These are phyloP conservation scores for Aspergillus proliferans DNA, from an alignment of 2,329 filamentous ascomycete genomes.

Conservation along the genomic window DNA sequence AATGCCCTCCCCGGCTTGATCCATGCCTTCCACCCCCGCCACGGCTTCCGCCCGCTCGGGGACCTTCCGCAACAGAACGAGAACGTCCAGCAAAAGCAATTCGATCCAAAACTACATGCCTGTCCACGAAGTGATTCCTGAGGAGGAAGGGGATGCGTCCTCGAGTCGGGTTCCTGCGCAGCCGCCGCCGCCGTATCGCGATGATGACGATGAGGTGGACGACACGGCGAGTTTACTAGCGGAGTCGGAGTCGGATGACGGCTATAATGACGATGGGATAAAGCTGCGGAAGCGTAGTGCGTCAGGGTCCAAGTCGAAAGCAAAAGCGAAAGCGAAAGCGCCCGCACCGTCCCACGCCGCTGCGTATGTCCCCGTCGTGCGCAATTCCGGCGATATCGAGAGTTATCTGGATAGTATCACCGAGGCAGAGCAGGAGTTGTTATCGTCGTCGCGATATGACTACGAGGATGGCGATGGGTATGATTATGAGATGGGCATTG, in stretches of 20 bases:
- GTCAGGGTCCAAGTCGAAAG: constrained; percentile 6
- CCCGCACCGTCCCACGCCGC: not conserved
- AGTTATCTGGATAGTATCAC: constrained; percentile 17
- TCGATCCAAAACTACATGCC: constrained; percentile 6
- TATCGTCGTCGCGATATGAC: constrained; percentile 14
- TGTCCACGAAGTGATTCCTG: constrained; percentile 13
- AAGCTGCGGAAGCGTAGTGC: not conserved
- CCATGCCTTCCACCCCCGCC: not conserved
- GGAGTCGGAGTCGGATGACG: not conserved
- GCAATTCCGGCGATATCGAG: constrained; percentile 17
- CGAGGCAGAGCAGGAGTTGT: constrained; percentile 18
- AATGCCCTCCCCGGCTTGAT: not conserved
- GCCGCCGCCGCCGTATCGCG: constrained; percentile 1
- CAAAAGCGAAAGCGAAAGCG: constrained; percentile 8
- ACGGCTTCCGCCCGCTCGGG: constrained; percentile 2
- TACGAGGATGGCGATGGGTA: constrained; percentile 7
- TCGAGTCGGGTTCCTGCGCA: not conserved
- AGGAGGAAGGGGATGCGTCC: constrained; percentile 6
- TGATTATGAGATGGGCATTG: not conserved
- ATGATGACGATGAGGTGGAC: constrained; percentile 5
- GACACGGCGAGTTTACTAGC: constrained; percentile 2
- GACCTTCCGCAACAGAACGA: constrained; percentile 1
- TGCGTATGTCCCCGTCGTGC: constrained; percentile 9
- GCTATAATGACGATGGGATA: not conserved
- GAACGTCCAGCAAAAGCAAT: not conserved